phyloP scores from a whole-genome alignment of 225 moss, liverwort and hornwort species.

The Physcomitrium patens region DNA sequence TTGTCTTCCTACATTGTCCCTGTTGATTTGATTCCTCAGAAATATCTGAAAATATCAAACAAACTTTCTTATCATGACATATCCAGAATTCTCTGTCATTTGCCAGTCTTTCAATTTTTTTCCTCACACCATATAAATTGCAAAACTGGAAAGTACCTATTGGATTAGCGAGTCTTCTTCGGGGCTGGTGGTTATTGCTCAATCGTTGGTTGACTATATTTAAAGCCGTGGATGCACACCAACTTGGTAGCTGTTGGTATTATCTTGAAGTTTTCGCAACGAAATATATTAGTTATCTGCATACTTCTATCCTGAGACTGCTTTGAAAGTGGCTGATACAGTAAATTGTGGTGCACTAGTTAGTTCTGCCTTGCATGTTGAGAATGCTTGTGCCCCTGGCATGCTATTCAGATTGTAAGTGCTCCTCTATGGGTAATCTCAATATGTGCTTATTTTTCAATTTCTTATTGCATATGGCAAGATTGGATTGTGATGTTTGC shows the following conservation, averaged over 20 bases:
- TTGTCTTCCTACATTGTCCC: constrained; percentile 5
- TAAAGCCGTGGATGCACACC: constrained; percentile 4
- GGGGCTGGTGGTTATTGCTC: background rate
- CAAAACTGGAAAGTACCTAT: background rate
- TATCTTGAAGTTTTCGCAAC: background rate
- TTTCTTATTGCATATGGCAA: constrained; percentile 16
- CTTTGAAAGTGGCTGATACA: constrained; percentile 1
- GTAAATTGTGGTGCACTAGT: constrained; percentile 3
- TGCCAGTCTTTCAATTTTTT: no score
- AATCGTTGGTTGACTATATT: constrained; percentile 4
- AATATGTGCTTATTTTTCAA: background rate
- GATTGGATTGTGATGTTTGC: constrained; percentile 30
- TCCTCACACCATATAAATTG: background rate
- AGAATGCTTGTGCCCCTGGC: constrained; percentile 18
- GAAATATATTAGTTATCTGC: constrained; percentile 18
- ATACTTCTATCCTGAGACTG: background rate
- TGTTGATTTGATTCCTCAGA: background rate
- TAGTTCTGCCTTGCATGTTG: constrained; percentile 13
- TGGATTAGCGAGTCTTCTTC: constrained; percentile 2
- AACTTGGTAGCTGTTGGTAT: background rate
- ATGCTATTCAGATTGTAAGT: constrained; percentile 9
- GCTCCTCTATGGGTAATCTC: background rate
- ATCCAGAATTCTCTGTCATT: background rate
- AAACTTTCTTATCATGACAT: background rate
- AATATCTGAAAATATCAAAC: background rate